phyloP scores from a whole-genome alignment of 805 yeast genomes.

The Barnettozyma siamensis region DNA sequence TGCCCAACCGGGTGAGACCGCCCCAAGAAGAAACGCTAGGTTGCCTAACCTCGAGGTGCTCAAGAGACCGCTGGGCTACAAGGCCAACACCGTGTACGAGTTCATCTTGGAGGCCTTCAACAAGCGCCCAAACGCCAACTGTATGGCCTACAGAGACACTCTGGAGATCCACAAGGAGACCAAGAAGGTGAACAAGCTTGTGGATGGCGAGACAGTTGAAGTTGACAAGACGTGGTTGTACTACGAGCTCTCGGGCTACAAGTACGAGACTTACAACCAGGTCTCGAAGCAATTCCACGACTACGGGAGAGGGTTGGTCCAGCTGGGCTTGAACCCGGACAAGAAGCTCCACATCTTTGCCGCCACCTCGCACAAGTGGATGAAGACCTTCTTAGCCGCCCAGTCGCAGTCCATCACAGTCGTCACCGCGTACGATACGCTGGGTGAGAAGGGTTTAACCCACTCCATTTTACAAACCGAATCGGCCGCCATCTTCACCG shows the following conservation, averaged over 20 bases:
- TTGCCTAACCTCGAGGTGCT: slow-evolving; percentile 41
- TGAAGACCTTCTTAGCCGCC: slow-evolving; percentile 78
- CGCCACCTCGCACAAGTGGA: slow-evolving; percentile 83
- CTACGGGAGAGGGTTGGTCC: slow-evolving; percentile 70
- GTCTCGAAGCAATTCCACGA: slow-evolving; percentile 42
- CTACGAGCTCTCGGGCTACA: slow-evolving; percentile 73
- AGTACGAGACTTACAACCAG: slow-evolving; percentile 57
- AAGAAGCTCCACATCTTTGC: slow-evolving; percentile 82
- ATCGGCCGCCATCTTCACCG: slow-evolving; percentile 76
- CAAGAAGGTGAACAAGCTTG: slow-evolving; percentile 63
- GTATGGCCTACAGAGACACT: slow-evolving; percentile 77
- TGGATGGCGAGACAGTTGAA: slow-evolving; percentile 68
- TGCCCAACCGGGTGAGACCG: slow-evolving; percentile 71
- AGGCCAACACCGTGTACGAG: slow-evolving; percentile 66
- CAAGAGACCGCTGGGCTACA: slow-evolving; percentile 56
- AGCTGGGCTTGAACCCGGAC: slow-evolving; percentile 64
- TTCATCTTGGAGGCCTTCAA: slow-evolving; percentile 56
- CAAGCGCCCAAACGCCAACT: slow-evolving; percentile 45
- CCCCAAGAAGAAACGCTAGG: slow-evolving; percentile 65
- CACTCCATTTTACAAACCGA: slow-evolving; percentile 83
- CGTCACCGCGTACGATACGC: slow-evolving; percentile 94
- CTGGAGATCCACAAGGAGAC: slow-evolving; percentile 69
- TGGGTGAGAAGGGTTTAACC: slow-evolving; percentile 83
- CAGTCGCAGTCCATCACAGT: slow-evolving; percentile 75
- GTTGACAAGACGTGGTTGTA: slow-evolving; percentile 85